These are phyloP conservation scores for Hansenula sp. DNA, from an alignment of 1,139 yeast genomes.

Conservation along the genomic window DNA sequence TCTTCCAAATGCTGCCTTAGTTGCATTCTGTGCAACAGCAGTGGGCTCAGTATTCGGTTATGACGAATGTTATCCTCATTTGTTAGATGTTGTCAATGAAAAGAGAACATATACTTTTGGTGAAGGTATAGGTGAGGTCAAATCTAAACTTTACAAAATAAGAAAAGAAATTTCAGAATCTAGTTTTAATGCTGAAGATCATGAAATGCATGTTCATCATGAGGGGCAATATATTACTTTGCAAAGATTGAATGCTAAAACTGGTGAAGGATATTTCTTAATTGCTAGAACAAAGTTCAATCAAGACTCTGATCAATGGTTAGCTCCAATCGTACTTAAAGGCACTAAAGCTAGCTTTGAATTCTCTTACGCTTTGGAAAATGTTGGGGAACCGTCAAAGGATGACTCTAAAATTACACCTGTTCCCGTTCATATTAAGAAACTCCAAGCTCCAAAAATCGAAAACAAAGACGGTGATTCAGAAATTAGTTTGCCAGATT, in stretches of 20 bases:
- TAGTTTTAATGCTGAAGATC: conserved; percentile 65
- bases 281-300: conserved; percentile 81
- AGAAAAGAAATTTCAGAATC: conserved; percentile 62
- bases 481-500: conserved; percentile 48
- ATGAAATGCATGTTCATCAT: conserved; percentile 92
- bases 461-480: conserved; percentile 42
- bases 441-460: conserved; percentile 48
- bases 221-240: conserved; percentile 91
- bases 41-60: conserved; percentile 93
- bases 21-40: conserved; percentile 89
- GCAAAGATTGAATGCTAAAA: conserved; percentile 77
- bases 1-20: conserved; percentile 90
- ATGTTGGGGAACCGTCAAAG: conserved; percentile 46
- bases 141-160: conserved; percentile 53
- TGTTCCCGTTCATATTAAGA: conserved; percentile 60
- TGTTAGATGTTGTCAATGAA: conserved; percentile 82
- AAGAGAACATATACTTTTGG: conserved; percentile 57
- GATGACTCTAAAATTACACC: conserved; percentile 43
- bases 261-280: conserved; percentile 87
- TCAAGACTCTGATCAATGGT: conserved; percentile 40
- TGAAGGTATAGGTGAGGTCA: conserved; percentile 73
- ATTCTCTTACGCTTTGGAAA: conserved; percentile 55
- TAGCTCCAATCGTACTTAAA: conserved; percentile 58
- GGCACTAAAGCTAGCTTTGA: conserved; percentile 64
- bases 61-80: conserved; percentile 84